phyloP scores from a whole-genome alignment of 1,284 basidiomycete species.

The Trichosporon asahii region DNA sequence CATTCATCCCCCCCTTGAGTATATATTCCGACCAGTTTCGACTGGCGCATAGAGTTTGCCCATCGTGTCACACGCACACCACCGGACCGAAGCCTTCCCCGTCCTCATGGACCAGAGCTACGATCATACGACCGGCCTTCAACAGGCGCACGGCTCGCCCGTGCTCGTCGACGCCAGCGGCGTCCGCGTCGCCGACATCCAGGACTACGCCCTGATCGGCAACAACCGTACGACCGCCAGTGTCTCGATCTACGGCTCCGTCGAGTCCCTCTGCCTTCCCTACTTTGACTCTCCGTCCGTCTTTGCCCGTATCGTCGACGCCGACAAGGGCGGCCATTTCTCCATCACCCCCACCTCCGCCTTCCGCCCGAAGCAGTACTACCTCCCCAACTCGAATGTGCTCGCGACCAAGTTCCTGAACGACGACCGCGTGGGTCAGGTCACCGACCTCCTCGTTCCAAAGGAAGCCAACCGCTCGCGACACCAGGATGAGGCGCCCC shows the following conservation, averaged over 20 bases:
- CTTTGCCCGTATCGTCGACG: slow-evolving; percentile 65
- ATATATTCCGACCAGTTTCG: slow-evolving; percentile 1
- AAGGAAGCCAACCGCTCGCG: slow-evolving; percentile 40
- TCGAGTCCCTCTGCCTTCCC: slow-evolving; percentile 80
- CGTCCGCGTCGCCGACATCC: slow-evolving; percentile 11
- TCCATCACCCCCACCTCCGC: slow-evolving; percentile 63
- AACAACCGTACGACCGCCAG: slow-evolving; percentile 53
- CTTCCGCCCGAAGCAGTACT: slow-evolving; percentile 68
- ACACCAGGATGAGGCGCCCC: slow-evolving; percentile 37
- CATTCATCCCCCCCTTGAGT: not conserved
- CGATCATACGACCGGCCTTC: not conserved
- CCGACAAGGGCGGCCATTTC: slow-evolving; percentile 80
- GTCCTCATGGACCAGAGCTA: not conserved
- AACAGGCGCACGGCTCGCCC: not conserved
- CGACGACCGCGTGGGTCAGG: slow-evolving; percentile 70
- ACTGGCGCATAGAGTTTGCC: not conserved
- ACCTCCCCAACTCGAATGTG: slow-evolving; percentile 81
- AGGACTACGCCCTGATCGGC: slow-evolving; percentile 54
- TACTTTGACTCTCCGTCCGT: slow-evolving; percentile 84
- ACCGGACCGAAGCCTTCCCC: not conserved
- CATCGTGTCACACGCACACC: not conserved
- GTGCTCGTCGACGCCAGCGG: slow-evolving; percentile 6
- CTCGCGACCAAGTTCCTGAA: slow-evolving; percentile 83
- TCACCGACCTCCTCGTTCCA: slow-evolving; percentile 60
- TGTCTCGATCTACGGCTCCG: slow-evolving; percentile 51